phyloP scores from a whole-genome alignment of 352 stramenopile genomes.

The Phytophthora crassamura region DNA sequence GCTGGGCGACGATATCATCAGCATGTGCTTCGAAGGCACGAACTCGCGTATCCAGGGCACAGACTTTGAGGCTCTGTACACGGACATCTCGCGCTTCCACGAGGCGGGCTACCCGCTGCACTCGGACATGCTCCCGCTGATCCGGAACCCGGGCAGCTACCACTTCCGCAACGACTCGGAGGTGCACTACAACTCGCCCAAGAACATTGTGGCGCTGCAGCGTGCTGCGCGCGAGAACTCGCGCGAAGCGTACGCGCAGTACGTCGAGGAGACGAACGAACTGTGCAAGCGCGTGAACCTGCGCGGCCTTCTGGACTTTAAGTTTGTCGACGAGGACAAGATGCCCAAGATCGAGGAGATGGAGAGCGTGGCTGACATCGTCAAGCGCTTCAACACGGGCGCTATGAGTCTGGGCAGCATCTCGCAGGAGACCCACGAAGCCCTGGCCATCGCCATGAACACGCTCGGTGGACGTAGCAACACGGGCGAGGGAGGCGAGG shows the following conservation, averaged over 20 bases:
- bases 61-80: constrained; percentile 96
- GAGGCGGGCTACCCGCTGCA: constrained; percentile 88
- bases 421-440: constrained; percentile 96
- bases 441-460: constrained; percentile 96
- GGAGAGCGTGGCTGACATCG: constrained; percentile 93
- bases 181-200: constrained; percentile 96
- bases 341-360: constrained; percentile 93
- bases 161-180: constrained; percentile 96
- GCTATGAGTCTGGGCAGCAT: constrained; percentile 97
- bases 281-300: constrained; percentile 91
- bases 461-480: constrained; percentile 94
- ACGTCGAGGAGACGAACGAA: constrained; percentile 92
- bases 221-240: constrained; percentile 93
- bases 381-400: constrained; percentile 97
- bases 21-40: constrained; percentile 87
- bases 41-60: constrained; percentile 93
- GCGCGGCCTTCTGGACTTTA: constrained; percentile 95
- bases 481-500: constrained; percentile 96
- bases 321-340: constrained; percentile 90
- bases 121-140: constrained; percentile 78
- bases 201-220: constrained; percentile 96
- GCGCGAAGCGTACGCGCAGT: constrained; percentile 93
- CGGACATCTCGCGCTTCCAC: constrained; percentile 94
- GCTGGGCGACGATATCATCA: constrained; percentile 93
- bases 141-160: constrained; percentile 96